These are phyloP conservation scores for Russula ochroleuca DNA, from an alignment of 768 basidiomycete species.

Conservation along the genomic window DNA sequence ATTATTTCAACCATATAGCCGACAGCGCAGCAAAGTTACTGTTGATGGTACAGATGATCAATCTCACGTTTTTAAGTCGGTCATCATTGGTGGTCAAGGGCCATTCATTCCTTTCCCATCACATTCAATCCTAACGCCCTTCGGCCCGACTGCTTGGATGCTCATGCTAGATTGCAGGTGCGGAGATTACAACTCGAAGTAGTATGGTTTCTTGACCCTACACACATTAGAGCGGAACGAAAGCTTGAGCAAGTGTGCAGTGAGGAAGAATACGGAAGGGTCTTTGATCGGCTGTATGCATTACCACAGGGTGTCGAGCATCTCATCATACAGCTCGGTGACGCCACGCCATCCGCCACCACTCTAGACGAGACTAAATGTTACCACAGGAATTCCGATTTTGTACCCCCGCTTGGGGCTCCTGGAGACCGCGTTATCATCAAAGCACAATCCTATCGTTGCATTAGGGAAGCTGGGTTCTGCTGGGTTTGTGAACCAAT, in stretches of 20 bases:
- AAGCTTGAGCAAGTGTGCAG: conserved; percentile 80
- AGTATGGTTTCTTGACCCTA: conserved; percentile 17
- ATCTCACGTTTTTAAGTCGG: conserved; percentile 61
- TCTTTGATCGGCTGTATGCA: conserved; percentile 57
- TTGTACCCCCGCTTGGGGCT: conserved; percentile 95
- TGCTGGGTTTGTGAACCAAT: conserved; percentile 81
- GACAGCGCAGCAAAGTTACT: conserved; percentile 44
- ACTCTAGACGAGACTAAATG: neutral
- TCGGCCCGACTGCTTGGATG: conserved; percentile 74
- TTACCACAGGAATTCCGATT: conserved; percentile 59
- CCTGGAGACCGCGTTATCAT: conserved; percentile 71
- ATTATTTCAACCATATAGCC: conserved; percentile 13
- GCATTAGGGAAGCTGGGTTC: conserved; percentile 69
- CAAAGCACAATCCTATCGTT: conserved; percentile 80
- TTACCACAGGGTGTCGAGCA: conserved; percentile 73
- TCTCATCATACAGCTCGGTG: conserved; percentile 77
- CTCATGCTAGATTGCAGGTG: conserved; percentile 81
- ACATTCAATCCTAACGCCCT: conserved; percentile 74
- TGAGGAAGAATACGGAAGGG: conserved; percentile 60
- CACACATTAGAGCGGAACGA: conserved; percentile 68
- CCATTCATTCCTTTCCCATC: conserved; percentile 76
- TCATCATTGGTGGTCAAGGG: conserved; percentile 72
- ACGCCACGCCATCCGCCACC: neutral
- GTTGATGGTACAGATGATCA: conserved; percentile 68
- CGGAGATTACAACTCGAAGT: conserved; percentile 28